phyloP scores from a whole-genome alignment of 1,284 basidiomycete species.

The Puccinia triticina region DNA sequence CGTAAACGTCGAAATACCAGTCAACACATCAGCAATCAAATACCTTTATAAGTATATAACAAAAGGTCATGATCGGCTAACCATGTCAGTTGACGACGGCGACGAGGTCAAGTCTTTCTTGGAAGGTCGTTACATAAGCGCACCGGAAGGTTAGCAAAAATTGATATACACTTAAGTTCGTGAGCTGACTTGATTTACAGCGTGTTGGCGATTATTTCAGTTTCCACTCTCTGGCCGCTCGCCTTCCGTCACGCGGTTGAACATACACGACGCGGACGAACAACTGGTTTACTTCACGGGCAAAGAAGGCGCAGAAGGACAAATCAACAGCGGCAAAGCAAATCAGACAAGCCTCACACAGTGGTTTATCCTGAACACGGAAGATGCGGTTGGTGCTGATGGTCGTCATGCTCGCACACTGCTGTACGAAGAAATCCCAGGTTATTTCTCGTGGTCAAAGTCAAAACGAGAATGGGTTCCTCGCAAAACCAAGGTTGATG shows the following conservation, averaged over 20 bases:
- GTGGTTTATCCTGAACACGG: not conserved
- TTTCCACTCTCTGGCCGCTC: not conserved
- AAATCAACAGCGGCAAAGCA: not conserved
- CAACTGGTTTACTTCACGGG: slow-evolving; percentile 6
- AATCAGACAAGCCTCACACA: not conserved
- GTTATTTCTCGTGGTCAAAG: not conserved
- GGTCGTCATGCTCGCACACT: not conserved
- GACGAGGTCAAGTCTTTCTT: no score
- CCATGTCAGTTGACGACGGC: no score
- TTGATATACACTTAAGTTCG: no score
- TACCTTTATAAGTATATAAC: no score
- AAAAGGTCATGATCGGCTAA: no score
- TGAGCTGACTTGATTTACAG: no score
- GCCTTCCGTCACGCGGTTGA: not conserved
- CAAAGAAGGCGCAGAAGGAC: not conserved
- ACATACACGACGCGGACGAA: not conserved
- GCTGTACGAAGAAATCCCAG: not conserved
- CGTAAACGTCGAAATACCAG: no score
- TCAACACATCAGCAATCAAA: no score
- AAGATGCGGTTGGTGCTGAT: not conserved
- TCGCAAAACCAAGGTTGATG: not conserved
- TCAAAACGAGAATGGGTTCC: not conserved
- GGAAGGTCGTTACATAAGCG: no score
- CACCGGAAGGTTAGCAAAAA: no score
- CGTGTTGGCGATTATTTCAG: not conserved